A percentile compares a stretch with the other conserved stretches of the same genome.
Conservation (phyloP, 495 filamentous ascomycete species). For the Penicillium mononematosum region DNA sequence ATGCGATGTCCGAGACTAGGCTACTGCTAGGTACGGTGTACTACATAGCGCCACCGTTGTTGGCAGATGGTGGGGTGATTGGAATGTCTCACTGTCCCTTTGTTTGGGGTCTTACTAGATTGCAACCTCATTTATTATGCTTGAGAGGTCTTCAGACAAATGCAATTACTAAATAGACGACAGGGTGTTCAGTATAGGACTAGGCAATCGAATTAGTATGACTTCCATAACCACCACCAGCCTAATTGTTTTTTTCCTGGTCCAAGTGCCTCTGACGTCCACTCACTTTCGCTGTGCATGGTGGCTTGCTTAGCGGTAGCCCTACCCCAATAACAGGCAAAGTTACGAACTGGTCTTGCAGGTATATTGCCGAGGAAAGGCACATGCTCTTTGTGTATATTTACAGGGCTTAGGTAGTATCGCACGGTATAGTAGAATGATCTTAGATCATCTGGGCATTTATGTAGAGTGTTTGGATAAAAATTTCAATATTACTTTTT, state of each 20-base stretch:
- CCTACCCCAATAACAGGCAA: slow-evolving; percentile 9
- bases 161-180: not conserved
- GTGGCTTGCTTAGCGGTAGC: slow-evolving; percentile 24
- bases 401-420: too few species aligned
- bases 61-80: slow-evolving; percentile 6
- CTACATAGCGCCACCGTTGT: slow-evolving; percentile 3
- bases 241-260: not conserved
- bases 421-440: too few species aligned
- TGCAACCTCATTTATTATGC: not conserved
- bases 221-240: not conserved
- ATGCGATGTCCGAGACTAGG: slow-evolving; percentile 13
- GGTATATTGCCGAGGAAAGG: slow-evolving; percentile 5
- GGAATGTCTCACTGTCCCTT: slow-evolving; percentile 15
- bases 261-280: slow-evolving; percentile 2
- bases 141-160: not conserved
- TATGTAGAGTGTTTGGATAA: too few species aligned
- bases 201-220: slow-evolving; percentile 1
- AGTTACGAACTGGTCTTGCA: slow-evolving; percentile 6
- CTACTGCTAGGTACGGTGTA: not conserved
- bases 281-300: slow-evolving; percentile 17
- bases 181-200: not conserved
- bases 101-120: slow-evolving; percentile 3
- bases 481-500: too few species aligned
- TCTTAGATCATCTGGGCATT: too few species aligned
- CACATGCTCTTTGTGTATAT: slow-evolving; percentile 12